phyloP scores from a whole-genome alignment of 139 green algal species.

The Volvox africanus region DNA sequence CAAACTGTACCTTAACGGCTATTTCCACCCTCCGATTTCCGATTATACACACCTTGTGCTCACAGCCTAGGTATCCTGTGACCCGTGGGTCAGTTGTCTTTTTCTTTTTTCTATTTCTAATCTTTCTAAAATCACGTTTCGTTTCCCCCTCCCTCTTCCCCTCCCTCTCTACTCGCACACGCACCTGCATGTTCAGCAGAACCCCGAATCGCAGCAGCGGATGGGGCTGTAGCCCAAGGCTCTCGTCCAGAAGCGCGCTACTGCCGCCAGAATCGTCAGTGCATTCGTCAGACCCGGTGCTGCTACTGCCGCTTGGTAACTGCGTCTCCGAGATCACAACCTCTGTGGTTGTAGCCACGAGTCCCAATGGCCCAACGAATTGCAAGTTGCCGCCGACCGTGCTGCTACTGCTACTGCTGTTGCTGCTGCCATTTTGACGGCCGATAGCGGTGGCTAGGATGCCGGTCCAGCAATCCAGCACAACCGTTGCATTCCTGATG shows the following conservation, averaged over 20 bases:
- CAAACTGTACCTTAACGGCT: too few species aligned
- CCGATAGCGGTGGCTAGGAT: not conserved
- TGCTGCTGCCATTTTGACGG: not conserved
- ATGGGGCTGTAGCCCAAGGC: not conserved
- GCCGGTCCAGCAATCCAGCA: not conserved
- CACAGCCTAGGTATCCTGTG: too few species aligned
- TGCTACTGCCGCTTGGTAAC: not conserved
- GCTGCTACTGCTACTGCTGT: not conserved
- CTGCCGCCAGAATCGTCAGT: not conserved
- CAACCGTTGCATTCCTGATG: not conserved
- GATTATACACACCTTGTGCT: too few species aligned
- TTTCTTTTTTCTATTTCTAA: too few species aligned
- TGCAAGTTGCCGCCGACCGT: not conserved
- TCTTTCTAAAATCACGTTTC: too few species aligned
- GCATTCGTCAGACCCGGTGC: not conserved
- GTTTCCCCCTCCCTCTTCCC: too few species aligned
- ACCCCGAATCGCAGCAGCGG: constrained; percentile 12
- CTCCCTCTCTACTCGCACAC: too few species aligned
- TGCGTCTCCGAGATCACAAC: too few species aligned
- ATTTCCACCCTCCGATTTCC: too few species aligned
- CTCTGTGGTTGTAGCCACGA: constrained; percentile 1
- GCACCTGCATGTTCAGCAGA: constrained; percentile 40
- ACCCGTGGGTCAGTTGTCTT: too few species aligned
- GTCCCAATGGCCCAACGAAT: constrained; percentile 11
- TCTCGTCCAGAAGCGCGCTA: not conserved